Base-by-base conservation (phyloP, 2,329 filamentous ascomycete species). In the Ampelomyces quisqualis region DNA sequence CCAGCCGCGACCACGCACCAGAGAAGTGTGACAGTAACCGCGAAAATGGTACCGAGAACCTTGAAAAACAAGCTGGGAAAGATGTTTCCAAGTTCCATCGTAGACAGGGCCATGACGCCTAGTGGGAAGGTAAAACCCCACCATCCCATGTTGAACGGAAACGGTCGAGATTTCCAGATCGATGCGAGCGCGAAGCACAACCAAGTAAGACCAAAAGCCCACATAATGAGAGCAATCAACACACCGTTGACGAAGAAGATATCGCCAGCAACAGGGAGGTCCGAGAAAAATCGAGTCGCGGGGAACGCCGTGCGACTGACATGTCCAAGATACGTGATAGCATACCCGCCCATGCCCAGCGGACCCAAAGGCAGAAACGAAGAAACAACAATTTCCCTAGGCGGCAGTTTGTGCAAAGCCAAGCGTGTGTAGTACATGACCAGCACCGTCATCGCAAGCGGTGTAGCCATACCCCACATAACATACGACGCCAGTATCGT, bases 361-460 rank as follows among this genome's bases (percentile, higher is more conserved):
- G 84, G 82, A 0, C 84, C 82, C 0, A 87, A 71, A 1, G 84
- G 84, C 0, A 88, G 68, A 51, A 87, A 85, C 5, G 81, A 78
- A 2, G 79, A 84, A 7, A 86, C 82, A 29, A 87, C 82, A 40
- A 82, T 78, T 57, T 86, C 84, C 34, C 78, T 74, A 1, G 82
- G 77, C 0, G 84, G 84, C 10, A 87, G 73, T 26, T 81, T 80
- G 64, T 87, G 78, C 2, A 87, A 63, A 3, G 79, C 81, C 7
- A 88, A 72, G 8, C 84, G 80, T 44, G 84, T 80, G 57, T 85
- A 86, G 65, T 88, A 88, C 24, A 88, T 76, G 8, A 79, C 80
- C 18, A 87, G 69, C 14, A 86, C 76, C 28, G 77, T 74, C 63
- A 82, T 76, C 2, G 82, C 78, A 35, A 88, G 66, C 0, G 77